Base-by-base conservation (phyloP, 73 alveolate species). In the Urostyla sp. region DNA sequence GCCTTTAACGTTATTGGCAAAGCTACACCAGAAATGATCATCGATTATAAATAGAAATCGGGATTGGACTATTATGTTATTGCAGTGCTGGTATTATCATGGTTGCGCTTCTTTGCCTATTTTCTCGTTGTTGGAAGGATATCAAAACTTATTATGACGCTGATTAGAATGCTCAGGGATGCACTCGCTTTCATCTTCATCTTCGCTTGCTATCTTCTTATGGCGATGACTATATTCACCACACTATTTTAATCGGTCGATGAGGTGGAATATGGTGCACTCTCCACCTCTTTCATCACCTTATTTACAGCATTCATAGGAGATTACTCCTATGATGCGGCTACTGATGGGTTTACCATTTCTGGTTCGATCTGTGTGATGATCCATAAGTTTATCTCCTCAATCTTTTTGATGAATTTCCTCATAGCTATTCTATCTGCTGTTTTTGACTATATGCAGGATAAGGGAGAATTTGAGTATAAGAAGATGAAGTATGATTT, bases 391-490 rank as follows among this genome's bases (percentile, higher is more conserved):
- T 57, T 85, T 34, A 23, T 75, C 43, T 60, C 89, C 20, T 40
- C 69, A 46, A 45, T 83, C 40, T 60, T 85, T 72, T 57, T 76
- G 55, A 81, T 83, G 53, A 83, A 83, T 73, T 75, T 69, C 46
- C 72, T 83, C 18, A 61, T 83, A 18, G 91, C 91, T 18, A 83
- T 83, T 57, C 46, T 83, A 15, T 52, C 91, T 10, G 40, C 84
- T 18, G 91, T 72, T 24, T 83, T 72, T 67, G 79, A 72, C 6
- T 16, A 44, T 18, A 83, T 72, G 82, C 30, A 31, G 55, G 75
- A 46, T 32, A 49, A 48, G 16, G 91, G 91, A 43, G 84, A 83
- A 43, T 83, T 83, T 32, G 38, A 58, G 30, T 83, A 21, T 34
- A 53, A 72, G 60, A 36, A 75, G 8, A 72, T 55, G 43, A 72